These are phyloP conservation scores for Neocatenulostroma microsporum DNA, from an alignment of 2,329 filamentous ascomycete genomes.

Conservation along the genomic window DNA sequence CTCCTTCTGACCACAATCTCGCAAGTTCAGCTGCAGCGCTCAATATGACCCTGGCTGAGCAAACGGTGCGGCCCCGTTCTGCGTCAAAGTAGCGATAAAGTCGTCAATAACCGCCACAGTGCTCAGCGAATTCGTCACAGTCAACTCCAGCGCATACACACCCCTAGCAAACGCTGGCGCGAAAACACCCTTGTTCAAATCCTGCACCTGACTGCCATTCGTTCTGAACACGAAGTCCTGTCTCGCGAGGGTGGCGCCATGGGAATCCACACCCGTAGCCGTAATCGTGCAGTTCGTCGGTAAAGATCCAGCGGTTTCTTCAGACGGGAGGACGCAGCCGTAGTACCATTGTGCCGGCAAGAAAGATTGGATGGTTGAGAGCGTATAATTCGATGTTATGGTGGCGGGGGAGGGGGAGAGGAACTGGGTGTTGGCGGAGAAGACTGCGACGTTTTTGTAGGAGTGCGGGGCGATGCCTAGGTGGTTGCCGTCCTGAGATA, in stretches of 20 bases:
- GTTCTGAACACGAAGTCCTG: slow-evolving; percentile 13
- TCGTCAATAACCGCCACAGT: slow-evolving; percentile 13
- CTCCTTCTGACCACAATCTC: too few species aligned
- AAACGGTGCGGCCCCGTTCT: too few species aligned
- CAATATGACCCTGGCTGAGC: too few species aligned
- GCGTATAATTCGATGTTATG: slow-evolving; percentile 12
- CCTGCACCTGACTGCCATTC: slow-evolving; percentile 14
- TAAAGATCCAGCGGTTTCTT: slow-evolving; percentile 13
- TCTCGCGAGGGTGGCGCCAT: slow-evolving; percentile 4
- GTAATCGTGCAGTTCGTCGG: slow-evolving; percentile 13
- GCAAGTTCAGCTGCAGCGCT: too few species aligned
- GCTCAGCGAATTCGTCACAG: slow-evolving; percentile 5
- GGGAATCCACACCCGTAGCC: slow-evolving; percentile 8
- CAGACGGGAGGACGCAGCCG: slow-evolving; percentile 12
- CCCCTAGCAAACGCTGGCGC: slow-evolving; percentile 8
- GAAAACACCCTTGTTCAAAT: slow-evolving; percentile 12
- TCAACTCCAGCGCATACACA: slow-evolving; percentile 10
- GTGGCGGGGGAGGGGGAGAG: slow-evolving; percentile 7
- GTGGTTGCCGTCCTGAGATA: slow-evolving; percentile 15
- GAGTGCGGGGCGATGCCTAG: slow-evolving; percentile 14
- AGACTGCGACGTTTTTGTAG: slow-evolving; percentile 12
- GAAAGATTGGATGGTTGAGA: slow-evolving; percentile 11
- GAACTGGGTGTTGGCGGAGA: slow-evolving; percentile 10
- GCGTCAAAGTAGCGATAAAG: slow-evolving; percentile 12
- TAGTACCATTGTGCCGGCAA: slow-evolving; percentile 12